phyloP scores from a whole-genome alignment of 306 rosid genomes.

The Quercus aquifolioides region DNA sequence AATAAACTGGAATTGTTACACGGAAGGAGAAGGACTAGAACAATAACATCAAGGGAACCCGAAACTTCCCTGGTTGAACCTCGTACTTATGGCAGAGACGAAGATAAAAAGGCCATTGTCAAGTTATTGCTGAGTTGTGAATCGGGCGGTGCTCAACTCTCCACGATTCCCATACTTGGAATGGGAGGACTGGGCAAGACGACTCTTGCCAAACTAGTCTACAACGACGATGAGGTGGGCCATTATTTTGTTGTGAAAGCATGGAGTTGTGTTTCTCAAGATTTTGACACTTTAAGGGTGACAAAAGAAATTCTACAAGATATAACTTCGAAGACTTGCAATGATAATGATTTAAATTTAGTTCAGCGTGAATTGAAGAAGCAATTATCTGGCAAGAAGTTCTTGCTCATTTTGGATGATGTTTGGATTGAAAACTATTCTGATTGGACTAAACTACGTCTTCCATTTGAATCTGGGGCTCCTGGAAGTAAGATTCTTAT shows the following conservation, averaged over 20 bases:
- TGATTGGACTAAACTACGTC: too few relatives aligned
- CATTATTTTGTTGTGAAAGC: background rate
- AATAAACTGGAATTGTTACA: background rate
- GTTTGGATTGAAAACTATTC: background rate
- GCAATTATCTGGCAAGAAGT: background rate
- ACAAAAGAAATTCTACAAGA: background rate
- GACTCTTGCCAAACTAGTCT: background rate
- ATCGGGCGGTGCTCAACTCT: background rate
- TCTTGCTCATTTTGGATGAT: background rate
- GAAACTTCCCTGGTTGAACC: background rate
- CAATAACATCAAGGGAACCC: too few relatives aligned
- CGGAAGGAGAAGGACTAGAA: background rate
- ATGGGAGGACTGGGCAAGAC: background rate
- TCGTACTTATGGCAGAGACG: constrained; percentile 14
- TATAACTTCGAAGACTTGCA: background rate
- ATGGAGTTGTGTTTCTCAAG: background rate
- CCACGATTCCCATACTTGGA: background rate
- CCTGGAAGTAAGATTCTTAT: too few relatives aligned
- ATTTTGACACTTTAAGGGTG: background rate
- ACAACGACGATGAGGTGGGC: background rate
- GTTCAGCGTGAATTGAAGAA: background rate
- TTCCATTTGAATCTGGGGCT: too few relatives aligned
- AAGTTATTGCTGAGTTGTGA: background rate
- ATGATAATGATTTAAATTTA: background rate
- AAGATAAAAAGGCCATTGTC: background rate